Evolutionary conservation across 2,329 filamentous ascomycete genomes (phyloP), one percentile per base, ranked within the genome.

Genomic region (Stachybotrys elegans): DNA sequence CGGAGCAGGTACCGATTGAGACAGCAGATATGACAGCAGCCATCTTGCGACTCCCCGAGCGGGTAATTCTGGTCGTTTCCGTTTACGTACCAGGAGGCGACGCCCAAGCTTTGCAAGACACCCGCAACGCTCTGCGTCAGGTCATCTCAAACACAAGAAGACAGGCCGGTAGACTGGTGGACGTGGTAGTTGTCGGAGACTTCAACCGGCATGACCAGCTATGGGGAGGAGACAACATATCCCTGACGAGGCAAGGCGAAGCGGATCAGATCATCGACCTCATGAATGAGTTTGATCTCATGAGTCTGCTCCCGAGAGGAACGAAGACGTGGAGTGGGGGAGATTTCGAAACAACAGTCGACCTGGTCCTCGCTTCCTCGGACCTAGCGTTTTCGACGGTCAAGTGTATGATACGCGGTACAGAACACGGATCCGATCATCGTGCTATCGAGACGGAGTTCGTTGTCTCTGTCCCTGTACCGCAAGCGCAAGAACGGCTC

Each of bases 181-280:
- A 48, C 22, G 14, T 46, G 8, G 22, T 48, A 21, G 40, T 51
- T 22, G 38, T 17, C 39, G 14, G 38, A 51, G 37, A 40, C 22
- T 40, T 40, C 20, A 38, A 38, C 19, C 35, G 35, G 16, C 35
- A 38, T 19, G 35, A 38, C 23, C 35, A 49, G 21, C 39, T 52
- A 11, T 49, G 31, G 49, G 46, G 44, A 39, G 51, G 45, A 19
- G 45, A 48, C 7, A 40, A 45, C 12, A 32, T 51, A 21, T 42
- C 34, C 3, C 11, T 38, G 16, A 29, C 34, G 19, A 57, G 57
- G 44, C 50, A 68, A 45, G 61, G 63, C n/a, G 57, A 66, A 53
- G 62, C 54, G 23, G 56, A 65, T 42, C 46, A 42, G 39, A 62
- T 66, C 36, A 57, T 66, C 40, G 47, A 65, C 43, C 48, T 66